A percentile compares a stretch with the other conserved stretches of the same genome.
Evolutionary conservation across 805 yeast genomes (phyloP).

Genomic region (Pichia occidentalis): DNA sequence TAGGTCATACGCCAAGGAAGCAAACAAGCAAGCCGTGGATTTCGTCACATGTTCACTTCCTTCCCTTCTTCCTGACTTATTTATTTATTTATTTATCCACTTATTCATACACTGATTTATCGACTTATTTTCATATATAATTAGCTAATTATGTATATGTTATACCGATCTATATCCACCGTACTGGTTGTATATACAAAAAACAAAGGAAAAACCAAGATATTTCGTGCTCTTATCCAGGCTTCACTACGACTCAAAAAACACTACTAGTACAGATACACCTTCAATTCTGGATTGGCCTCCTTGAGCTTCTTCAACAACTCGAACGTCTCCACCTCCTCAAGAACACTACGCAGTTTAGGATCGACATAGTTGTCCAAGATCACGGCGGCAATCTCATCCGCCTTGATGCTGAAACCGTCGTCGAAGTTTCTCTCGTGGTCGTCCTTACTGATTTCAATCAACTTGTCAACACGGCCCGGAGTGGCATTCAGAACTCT

Average conservation of each 20-base stretch:
- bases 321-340: conserved; percentile 40
- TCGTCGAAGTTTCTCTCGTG: conserved; percentile 19
- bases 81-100: conserved; percentile 6
- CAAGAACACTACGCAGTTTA: conserved; percentile 58
- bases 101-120: conserved; percentile 2
- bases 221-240: no score
- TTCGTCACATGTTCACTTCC: background rate
- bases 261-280: conserved; percentile 51
- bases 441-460: conserved; percentile 8
- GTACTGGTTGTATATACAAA: no score
- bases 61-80: conserved; percentile 7
- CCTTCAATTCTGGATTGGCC: conserved; percentile 36
- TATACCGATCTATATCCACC: no score
- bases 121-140: conserved; percentile 6
- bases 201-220: no score
- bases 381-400: conserved; percentile 47
- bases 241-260: no score
- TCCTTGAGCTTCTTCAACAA: conserved; percentile 34
- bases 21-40: background rate
- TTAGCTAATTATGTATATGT: conserved; percentile 1
- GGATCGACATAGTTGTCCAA: conserved; percentile 58
- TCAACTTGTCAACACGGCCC: conserved; percentile 40
- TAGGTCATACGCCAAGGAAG: background rate
- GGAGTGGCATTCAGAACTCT: conserved; percentile 60
- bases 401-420: conserved; percentile 33